Evolutionary conservation across 2,329 filamentous ascomycete species (phyloP), one percentile per base, ranked within the genome.

Genomic region (Chrysoporthe austroafricana): DNA sequence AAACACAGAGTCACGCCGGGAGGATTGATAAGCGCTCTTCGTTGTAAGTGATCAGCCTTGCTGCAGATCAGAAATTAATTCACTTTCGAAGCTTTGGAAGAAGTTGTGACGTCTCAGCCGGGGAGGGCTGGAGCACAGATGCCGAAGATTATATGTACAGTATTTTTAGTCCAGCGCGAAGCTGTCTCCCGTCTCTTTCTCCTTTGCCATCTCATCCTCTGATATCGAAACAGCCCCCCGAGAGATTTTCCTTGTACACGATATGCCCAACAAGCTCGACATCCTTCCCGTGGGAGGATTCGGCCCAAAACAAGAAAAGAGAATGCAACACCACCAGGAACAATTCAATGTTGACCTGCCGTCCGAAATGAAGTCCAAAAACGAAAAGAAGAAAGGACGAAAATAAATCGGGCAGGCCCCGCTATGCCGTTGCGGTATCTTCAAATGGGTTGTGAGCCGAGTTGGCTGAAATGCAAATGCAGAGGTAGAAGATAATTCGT

Each of bases 351-450:
- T 62, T 50, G 48, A 16, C 61, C 61, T 54, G 48, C 48, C 32
- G 26, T 54, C 34, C 18, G n/a, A 64, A 66, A 4, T 39, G 3
- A 21, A 52, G 34, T 39, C 56, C 52, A 43, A 16, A 43, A 54
- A 32, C 50, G 36, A 62, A 26, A 59, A 44, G 11, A 48, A 62
- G 56, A 65, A 11, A 52, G 8, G 48, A 34, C 48, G 48, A 42
- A 61, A 60, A 39, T 61, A 21, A 61, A 59, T 66, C 59, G 64
- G 60, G 64, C 62, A 67, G 64, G 64, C 64, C 67, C 64, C 67
- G 67, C 67, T 67, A 69, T 34, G 64, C 64, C 67, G 56, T 70
- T 63, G 52, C 68, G 68, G 68, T 69, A 69, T 69, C 68, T 67
- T 65, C 58, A 69, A 59, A 67, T 32, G 48, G 44, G 39, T 62